phyloP scores from a whole-genome alignment of 305 asterid species.

The Euphrasia arctica region DNA sequence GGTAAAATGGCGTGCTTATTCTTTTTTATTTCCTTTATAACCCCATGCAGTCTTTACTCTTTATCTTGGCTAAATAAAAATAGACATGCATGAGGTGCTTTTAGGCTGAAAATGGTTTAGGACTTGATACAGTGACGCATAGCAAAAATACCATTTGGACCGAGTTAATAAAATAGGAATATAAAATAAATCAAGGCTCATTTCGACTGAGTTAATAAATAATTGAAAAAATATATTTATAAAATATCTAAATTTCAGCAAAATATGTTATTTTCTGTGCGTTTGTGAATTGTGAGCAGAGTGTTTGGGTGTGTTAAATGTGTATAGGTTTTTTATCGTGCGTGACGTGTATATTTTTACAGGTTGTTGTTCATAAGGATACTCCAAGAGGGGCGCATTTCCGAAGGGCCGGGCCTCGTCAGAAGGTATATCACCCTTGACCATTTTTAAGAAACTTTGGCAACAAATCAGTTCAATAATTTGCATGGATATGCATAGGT shows the following conservation, averaged over 20 bases:
- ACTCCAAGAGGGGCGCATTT: conserved; percentile 94
- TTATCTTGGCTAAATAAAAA: conserved; percentile 3
- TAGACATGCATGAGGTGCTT: conserved; percentile 9
- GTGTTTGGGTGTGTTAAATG: no score
- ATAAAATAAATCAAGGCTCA: not conserved
- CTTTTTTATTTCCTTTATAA: not conserved
- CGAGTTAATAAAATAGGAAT: not conserved
- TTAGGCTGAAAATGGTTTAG: not conserved
- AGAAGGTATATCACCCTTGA: conserved; percentile 51
- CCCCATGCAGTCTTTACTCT: conserved; percentile 4
- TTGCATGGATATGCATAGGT: conserved; percentile 50
- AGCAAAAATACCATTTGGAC: conserved; percentile 12
- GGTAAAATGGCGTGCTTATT: conserved; percentile 1
- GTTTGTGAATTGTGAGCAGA: not conserved
- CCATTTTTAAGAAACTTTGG: conserved; percentile 3
- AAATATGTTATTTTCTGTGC: conserved; percentile 5
- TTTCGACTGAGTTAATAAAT: not conserved
- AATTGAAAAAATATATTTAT: conserved; percentile 9
- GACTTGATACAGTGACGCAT: conserved; percentile 3
- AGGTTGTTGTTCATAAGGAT: conserved; percentile 92
- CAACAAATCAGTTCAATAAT: conserved; percentile 24
- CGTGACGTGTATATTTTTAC: conserved; percentile 9
- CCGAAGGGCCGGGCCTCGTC: conserved; percentile 98
- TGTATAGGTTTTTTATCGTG: no score
- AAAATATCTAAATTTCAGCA: not conserved